Conservation (phyloP, 352 stramenopile species). For the Phytopythium aichiense region DNA sequence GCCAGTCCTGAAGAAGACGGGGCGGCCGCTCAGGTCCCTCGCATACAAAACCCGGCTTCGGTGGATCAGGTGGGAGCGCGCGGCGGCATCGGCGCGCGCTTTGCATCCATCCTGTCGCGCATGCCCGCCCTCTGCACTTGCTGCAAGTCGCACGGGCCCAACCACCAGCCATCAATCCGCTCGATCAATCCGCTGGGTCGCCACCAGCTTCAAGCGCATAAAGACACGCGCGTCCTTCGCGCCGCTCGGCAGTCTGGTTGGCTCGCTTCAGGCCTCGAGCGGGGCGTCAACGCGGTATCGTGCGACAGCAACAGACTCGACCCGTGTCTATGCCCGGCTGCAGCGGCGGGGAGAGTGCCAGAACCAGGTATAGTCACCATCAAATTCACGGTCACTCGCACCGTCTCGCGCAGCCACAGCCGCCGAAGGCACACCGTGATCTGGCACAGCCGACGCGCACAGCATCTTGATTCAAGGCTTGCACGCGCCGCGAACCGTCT, state of each 20-base stretch:
- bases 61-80: background rate
- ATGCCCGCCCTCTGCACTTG: background rate
- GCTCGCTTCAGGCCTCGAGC: background rate
- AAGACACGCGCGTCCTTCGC: background rate
- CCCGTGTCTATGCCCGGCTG: background rate
- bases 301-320: background rate
- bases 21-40: background rate
- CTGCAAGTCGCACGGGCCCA: background rate
- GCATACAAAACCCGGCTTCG: background rate
- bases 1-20: conserved; percentile 1
- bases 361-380: background rate
- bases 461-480: background rate
- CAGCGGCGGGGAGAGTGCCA: background rate
- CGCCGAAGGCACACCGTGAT: too few species aligned
- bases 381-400: background rate
- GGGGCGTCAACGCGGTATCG: background rate
- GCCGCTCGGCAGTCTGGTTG: background rate
- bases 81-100: background rate
- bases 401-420: too few species aligned
- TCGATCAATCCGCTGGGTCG: background rate
- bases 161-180: background rate
- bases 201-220: background rate
- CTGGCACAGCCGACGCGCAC: too few species aligned
- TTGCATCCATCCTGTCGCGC: background rate
- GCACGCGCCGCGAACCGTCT: background rate